Evolutionary conservation across 768 basidiomycete species (phyloP).

Genomic region (Mycena rebaudengoi): DNA sequence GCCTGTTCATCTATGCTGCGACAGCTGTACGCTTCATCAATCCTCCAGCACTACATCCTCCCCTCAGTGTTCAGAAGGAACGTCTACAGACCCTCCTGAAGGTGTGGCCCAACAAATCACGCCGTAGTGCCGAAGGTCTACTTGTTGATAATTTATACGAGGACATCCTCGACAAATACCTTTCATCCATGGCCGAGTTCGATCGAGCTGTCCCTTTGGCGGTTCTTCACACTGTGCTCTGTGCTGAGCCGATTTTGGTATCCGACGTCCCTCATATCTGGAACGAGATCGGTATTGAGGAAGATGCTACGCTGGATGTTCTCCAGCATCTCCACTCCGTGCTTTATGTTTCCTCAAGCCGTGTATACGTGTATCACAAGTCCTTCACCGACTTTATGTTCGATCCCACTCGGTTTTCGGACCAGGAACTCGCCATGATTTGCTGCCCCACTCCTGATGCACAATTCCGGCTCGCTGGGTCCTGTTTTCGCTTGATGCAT

Average conservation of each 20-base stretch:
- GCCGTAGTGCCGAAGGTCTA: neutral
- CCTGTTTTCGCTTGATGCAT: neutral
- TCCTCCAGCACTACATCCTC: neutral
- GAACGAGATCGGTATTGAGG: neutral
- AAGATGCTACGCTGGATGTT: neutral
- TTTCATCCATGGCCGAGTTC: neutral
- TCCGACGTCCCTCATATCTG: neutral
- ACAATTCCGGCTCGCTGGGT: neutral
- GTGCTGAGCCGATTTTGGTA: neutral
- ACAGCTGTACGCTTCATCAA: neutral
- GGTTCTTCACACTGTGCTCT: slow-evolving; percentile 1
- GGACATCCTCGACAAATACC: neutral
- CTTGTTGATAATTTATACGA: slow-evolving; percentile 1
- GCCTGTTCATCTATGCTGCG: neutral
- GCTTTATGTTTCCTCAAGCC: neutral
- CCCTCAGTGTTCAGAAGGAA: neutral
- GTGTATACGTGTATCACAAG: neutral
- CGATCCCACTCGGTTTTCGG: neutral
- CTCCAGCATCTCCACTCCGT: neutral
- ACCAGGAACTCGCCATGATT: neutral
- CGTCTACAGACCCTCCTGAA: neutral
- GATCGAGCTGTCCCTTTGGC: neutral
- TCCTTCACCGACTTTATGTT: neutral
- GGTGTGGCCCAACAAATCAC: neutral
- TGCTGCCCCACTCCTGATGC: neutral